Conservation (phyloP, 129 eudicot genomes). For the Flaveria bidentis region DNA sequence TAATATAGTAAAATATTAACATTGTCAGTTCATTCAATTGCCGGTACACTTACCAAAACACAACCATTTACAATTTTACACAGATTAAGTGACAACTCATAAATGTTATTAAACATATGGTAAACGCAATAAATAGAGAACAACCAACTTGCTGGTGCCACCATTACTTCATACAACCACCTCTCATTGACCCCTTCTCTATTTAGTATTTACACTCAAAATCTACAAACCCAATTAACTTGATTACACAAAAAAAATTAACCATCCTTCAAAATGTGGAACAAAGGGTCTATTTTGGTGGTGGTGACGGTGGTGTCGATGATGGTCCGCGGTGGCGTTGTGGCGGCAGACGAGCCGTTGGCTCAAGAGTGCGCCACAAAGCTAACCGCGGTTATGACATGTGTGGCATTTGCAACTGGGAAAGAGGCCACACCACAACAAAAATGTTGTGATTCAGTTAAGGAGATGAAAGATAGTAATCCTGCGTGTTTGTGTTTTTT, state of each 20-base stretch:
- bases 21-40: too few species aligned
- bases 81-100: constrained; percentile 16
- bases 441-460: constrained; percentile 39
- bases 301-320: background rate
- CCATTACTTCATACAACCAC: constrained; percentile 35
- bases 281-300: background rate
- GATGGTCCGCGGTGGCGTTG: background rate
- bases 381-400: constrained; percentile 40
- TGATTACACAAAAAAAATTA: background rate
- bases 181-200: constrained; percentile 16
- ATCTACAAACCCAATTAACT: background rate
- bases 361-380: constrained; percentile 29
- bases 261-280: constrained; percentile 5
- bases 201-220: background rate
- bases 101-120: background rate
- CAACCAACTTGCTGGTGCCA: constrained; percentile 24
- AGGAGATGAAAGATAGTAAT: constrained; percentile 42
- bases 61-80: background rate
- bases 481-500: constrained; percentile 44
- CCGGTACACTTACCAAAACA: too few species aligned
- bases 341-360: constrained; percentile 22
- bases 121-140: constrained; percentile 19
- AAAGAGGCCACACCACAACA: constrained; percentile 27
- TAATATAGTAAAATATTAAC: too few species aligned
- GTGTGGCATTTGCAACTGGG: constrained; percentile 39